Conservation (phyloP, 2,329 filamentous ascomycete species). For the Conoideocrella luteorostrata region DNA sequence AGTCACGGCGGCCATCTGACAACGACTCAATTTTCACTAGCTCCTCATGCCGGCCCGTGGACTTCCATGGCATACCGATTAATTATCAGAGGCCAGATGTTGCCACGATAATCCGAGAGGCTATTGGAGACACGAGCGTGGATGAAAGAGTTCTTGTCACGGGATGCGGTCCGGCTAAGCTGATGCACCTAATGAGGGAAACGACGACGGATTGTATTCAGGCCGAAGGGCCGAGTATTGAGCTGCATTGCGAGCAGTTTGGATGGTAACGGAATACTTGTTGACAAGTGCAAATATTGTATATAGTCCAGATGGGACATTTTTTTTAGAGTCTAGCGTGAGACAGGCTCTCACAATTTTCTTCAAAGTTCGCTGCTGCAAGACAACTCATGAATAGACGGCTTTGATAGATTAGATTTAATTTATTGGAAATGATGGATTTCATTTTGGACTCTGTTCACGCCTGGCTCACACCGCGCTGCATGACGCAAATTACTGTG, state of each 20-base stretch:
- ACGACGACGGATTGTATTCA: conserved; percentile 33
- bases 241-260: conserved; percentile 43
- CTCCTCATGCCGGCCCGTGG: not conserved
- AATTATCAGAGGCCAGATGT: conserved; percentile 32
- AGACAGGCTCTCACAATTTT: too few species aligned
- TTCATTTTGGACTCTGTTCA: too few species aligned
- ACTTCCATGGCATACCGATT: conserved; percentile 17
- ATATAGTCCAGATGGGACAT: too few species aligned
- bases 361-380: too few species aligned
- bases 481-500: too few species aligned
- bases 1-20: conserved; percentile 12
- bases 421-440: too few species aligned
- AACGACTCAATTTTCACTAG: conserved; percentile 10
- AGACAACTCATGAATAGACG: too few species aligned
- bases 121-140: conserved; percentile 20
- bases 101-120: conserved; percentile 24
- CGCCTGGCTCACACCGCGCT: too few species aligned
- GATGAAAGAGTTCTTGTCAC: conserved; percentile 34
- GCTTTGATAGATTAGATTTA: too few species aligned
- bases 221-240: conserved; percentile 34
- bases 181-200: conserved; percentile 37
- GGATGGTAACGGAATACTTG: conserved; percentile 28
- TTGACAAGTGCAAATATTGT: too few species aligned
- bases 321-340: too few species aligned
- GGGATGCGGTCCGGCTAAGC: conserved; percentile 38